These are phyloP conservation scores for Astragalus glycyphyllos DNA, from an alignment of 306 rosid species.

Conservation along the genomic window DNA sequence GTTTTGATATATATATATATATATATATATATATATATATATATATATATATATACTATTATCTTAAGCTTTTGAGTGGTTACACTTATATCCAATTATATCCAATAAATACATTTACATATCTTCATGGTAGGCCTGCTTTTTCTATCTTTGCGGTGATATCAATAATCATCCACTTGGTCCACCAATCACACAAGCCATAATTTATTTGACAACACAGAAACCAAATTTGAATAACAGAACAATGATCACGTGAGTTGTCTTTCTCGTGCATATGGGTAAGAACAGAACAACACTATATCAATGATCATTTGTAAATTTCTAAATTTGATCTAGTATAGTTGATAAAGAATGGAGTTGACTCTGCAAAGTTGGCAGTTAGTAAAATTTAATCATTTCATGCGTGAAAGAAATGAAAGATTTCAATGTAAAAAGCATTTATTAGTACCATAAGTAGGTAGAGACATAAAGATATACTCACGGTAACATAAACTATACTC, in stretches of 20 bases:
- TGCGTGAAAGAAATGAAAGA: background rate
- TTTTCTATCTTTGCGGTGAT: background rate
- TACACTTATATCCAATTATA: no score
- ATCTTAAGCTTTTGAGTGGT: no score
- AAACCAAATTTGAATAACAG: background rate
- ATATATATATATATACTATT: no score
- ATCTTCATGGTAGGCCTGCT: background rate
- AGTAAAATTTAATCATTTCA: conserved; percentile 2
- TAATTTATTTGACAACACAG: no score
- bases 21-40: no score
- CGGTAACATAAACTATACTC: no score
- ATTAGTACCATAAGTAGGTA: conserved; percentile 62
- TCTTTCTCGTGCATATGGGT: conserved; percentile 1
- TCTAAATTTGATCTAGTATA: conserved; percentile 5
- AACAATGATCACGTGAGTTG: conserved; percentile 2
- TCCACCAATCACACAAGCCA: background rate
- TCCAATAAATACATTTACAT: no score
- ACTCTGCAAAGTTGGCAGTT: conserved; percentile 28
- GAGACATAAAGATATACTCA: conserved; percentile 35
- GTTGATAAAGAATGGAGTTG: conserved; percentile 24
- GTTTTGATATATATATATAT: no score
- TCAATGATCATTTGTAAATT: conserved; percentile 15
- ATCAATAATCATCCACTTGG: background rate
- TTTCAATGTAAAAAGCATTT: conserved; percentile 45
- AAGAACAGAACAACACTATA: conserved; percentile 2